Base-by-base conservation (phyloP, 257 asterid species). In the Lycium ferocissimum region DNA sequence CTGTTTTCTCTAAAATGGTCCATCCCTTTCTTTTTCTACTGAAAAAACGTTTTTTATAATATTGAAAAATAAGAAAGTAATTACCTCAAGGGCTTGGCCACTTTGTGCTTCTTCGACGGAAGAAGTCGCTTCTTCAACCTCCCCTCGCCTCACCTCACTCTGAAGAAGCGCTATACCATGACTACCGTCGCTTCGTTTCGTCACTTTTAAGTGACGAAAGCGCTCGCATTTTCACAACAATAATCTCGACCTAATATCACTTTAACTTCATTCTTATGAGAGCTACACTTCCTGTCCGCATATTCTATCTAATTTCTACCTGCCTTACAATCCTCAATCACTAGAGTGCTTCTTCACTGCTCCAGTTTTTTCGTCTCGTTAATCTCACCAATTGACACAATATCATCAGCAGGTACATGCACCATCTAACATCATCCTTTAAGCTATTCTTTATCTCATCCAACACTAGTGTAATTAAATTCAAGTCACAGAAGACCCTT, bases 301-400 rank as follows among this genome's bases (percentile, higher is more conserved):
- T 45, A 45, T 43, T 45, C 58, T 43, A n/a, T 45, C 17, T 72
- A 45, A 45, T 72, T 43, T 45, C 56, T 10, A 72, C n/a, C 18
- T n/a, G 17, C 10, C 58, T 10, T 18, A 10, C 43, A 72, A 43
- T 45, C 57, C 80, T 72, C 58, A 72, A 72, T 72, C 58, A 43
- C 18, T 72, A 9, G 17, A 45, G 37, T 45, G 58, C 80, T 45
- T 45, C 80, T 72, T 43, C 17, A n/a, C 38, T 43, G 38, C 58
- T 45, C 9, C 58, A 45, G 6, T 5, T 43, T 72, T 10, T 45
- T 72, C 18, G 0, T 45, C 17, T 43, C 0, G 9, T 6, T 17
- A 10, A 35, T n/a, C 10, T 72, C 35, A 71, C n/a, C 58, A 72
- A 72, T 72, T 10, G 80, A 72, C 80, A 72, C 38, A 45, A 45